phyloP scores from a whole-genome alignment of 768 basidiomycete species.

The Imleria badia region DNA sequence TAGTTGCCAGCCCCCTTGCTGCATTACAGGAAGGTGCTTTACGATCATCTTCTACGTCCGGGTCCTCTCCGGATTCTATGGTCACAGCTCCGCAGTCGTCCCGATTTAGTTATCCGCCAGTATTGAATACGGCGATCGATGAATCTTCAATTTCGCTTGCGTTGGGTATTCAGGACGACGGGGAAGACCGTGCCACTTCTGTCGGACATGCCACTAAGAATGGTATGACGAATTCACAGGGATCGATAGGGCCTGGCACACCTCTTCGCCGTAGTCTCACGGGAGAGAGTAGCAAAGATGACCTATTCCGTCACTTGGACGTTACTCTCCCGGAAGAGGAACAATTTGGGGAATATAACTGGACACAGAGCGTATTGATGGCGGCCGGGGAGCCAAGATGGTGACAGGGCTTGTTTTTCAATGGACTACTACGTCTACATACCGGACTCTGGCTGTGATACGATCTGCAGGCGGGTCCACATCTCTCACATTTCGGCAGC shows the following conservation, averaged over 20 bases:
- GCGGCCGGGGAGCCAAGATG: conserved; percentile 56
- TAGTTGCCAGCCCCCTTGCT: conserved; percentile 7
- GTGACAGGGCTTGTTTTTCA: conserved; percentile 18
- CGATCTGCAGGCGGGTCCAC: conserved; percentile 35
- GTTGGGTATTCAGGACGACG: conserved; percentile 28
- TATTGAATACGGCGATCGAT: conserved; percentile 62
- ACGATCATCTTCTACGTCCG: conserved; percentile 30
- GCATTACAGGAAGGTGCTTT: conserved; percentile 19
- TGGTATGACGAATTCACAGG: conserved; percentile 15
- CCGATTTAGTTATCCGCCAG: conserved; percentile 49
- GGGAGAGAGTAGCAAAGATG: conserved; percentile 18
- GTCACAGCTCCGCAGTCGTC: conserved; percentile 59
- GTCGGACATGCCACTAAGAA: conserved; percentile 10
- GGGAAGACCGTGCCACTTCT: conserved; percentile 21
- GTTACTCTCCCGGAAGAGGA: conserved; percentile 37
- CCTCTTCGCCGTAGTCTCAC: conserved; percentile 17
- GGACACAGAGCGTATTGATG: conserved; percentile 71
- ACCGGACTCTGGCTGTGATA: conserved; percentile 18
- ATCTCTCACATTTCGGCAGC: conserved; percentile 10
- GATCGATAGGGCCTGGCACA: conserved; percentile 13
- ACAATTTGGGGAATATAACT: conserved; percentile 52
- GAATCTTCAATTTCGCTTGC: conserved; percentile 46
- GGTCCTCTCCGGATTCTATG: conserved; percentile 42
- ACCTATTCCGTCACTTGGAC: conserved; percentile 29
- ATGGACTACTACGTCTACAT: conserved; percentile 16